Conservation (phyloP, 2,329 filamentous ascomycete genomes). For the Shiraia bambusicola region DNA sequence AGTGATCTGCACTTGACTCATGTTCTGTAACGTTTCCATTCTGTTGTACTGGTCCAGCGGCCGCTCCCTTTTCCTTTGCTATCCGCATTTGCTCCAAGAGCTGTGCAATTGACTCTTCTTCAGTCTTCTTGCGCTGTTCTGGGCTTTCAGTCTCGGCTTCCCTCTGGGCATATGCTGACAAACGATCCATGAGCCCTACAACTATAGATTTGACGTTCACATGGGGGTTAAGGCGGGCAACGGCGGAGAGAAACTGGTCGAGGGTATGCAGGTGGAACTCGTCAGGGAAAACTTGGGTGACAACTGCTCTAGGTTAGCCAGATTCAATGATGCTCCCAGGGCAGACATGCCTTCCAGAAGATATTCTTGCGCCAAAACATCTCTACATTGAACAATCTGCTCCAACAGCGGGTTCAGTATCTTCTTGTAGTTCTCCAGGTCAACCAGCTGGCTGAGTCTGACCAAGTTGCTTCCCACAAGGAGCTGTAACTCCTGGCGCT, state of each 20-base stretch:
- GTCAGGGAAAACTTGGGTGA: constrained; percentile 98
- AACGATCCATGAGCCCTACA: constrained; percentile 93
- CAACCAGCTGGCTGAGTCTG: constrained; percentile 89
- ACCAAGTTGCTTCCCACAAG: constrained; percentile 96
- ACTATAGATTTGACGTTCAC: constrained; percentile 98
- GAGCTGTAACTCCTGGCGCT: constrained; percentile 91
- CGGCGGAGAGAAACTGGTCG: constrained; percentile 90
- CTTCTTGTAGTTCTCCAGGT: constrained; percentile 90
- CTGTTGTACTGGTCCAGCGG: constrained; percentile 27
- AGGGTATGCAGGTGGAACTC: constrained; percentile 97
- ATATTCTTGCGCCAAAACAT: constrained; percentile 96
- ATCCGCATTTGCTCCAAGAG: constrained; percentile 78
- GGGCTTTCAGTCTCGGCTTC: constrained; percentile 72
- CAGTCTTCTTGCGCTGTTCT: constrained; percentile 72
- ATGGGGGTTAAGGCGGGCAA: constrained; percentile 88
- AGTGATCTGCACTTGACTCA: constrained; percentile 28
- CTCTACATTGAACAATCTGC: constrained; percentile 95
- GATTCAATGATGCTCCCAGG: neutral
- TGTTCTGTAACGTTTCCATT: constrained; percentile 35
- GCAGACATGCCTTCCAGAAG: constrained; percentile 69
- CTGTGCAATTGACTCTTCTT: constrained; percentile 78
- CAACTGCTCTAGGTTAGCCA: constrained; percentile 60
- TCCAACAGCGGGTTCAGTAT: constrained; percentile 89
- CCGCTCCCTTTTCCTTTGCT: constrained; percentile 56
- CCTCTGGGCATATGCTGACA: constrained; percentile 91